Percentiles rank a stretch among this genome's conserved stretches.
Evolutionary conservation across 176 grass and related monocot genomes (phyloP).

Genomic region (Tillandsia fasciculata): DNA sequence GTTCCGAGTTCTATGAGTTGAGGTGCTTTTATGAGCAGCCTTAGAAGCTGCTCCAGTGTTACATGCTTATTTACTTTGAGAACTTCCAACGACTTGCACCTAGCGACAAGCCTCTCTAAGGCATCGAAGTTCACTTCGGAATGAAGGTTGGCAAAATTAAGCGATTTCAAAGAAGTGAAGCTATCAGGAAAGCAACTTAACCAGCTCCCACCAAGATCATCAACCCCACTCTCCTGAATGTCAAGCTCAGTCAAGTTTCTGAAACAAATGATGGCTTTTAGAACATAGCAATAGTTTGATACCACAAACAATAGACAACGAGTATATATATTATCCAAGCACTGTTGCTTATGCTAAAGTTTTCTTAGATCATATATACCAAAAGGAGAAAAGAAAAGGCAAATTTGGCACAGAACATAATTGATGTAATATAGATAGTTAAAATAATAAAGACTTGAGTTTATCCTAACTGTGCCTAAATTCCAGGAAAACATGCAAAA

Average conservation of each 20-base stretch:
- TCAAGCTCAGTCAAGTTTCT: conserved; percentile 74
- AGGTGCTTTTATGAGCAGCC: conserved; percentile 67
- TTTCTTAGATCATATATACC: neutral
- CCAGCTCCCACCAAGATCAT: conserved; percentile 44
- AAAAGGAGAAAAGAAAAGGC: neutral
- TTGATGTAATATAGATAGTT: neutral
- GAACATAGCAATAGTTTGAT: neutral
- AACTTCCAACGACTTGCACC: conserved; percentile 32
- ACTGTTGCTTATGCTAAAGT: neutral
- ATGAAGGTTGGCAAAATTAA: conserved; percentile 54
- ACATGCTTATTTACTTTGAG: conserved; percentile 76
- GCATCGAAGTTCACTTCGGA: conserved; percentile 68
- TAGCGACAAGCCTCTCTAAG: conserved; percentile 65
- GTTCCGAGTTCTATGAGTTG: conserved; percentile 78
- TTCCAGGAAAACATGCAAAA: neutral
- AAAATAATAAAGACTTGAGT: neutral
- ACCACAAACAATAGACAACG: neutral
- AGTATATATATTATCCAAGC: neutral
- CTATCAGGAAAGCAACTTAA: conserved; percentile 78
- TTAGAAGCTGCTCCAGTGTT: conserved; percentile 48
- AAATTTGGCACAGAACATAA: neutral
- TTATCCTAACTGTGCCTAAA: too few species aligned
- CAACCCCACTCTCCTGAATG: conserved; percentile 70
- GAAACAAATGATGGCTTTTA: conserved; percentile 19
- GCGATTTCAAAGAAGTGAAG: conserved; percentile 51